Evolutionary conservation across 768 basidiomycete genomes (phyloP), one percentile per base, ranked within the genome.

Genomic region (Auriscalpium microsporum): DNA sequence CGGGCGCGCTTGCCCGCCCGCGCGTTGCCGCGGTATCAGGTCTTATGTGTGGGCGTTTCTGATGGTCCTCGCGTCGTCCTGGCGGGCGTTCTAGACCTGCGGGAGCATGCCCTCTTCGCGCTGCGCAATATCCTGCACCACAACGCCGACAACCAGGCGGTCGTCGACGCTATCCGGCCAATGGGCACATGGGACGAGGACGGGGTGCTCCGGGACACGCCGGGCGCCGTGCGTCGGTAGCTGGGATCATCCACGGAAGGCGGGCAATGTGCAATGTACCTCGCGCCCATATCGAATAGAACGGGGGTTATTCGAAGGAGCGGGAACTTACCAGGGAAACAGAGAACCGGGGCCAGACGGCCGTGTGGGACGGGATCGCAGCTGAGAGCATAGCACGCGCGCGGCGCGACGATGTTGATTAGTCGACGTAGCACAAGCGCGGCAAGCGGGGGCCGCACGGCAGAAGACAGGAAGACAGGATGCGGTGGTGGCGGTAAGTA

Each of bases 41-140:
- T 3, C 4, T 48, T 34, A 16, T 49, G 23, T 14, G 48, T 14
- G 14, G 37, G 13, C 14, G 13, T 14, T 34, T 28, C 50, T 40
- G n/a, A 23, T 52, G 34, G 17, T 40, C 1, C 42, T n/a, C 1
- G 57, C 46, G 23, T 19, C 34, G 8, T 52, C 54, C 63, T 53
- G 10, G 49, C 62, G 28, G 42, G 59, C 55, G 52, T 44, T 53
- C 36, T 64, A 93, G 94, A 91, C 70, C 73, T 98, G 48, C 85
- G 92, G 17, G 94, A 97, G 71, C 90, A 96, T 65, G 92, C 94
- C 2, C 80, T 97, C 44, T 84, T 96, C 60, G 79, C 91, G 17
- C 74, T 96, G 17, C 81, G 82, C 45, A 90, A 89, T 68, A 68
- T 95, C 10, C 75, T 97, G 54, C 76, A 85, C 60, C 75, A 77